Evolutionary conservation across 2,329 filamentous ascomycete species (phyloP), one percentile per base, ranked within the genome.

Genomic region (Trichoderma lentiforme): DNA sequence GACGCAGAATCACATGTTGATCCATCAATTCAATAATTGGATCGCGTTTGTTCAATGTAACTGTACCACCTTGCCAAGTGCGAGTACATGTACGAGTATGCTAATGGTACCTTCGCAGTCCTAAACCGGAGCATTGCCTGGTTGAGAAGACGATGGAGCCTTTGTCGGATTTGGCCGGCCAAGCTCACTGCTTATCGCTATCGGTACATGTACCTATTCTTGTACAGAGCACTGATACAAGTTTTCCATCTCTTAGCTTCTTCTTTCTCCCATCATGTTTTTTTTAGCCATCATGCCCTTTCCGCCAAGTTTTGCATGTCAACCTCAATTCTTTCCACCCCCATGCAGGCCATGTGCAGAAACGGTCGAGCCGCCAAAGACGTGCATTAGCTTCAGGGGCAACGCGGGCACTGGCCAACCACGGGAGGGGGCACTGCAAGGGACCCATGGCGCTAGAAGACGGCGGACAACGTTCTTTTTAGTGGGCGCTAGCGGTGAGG

Each of bases 321-420:
- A 51, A 51, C n/a, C 11, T 51, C 9, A 24, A 24, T 24, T 24
- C n/a, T 12, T 21, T 21, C 47, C 3, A 51, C 4, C 47, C 47
- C 47, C 47, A 53, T 53, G 34, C 26, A 43, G 60, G 30, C 57
- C 67, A 62, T 70, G 57, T 70, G 67, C 65, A 70, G 28, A 61
- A 70, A 70, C 67, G 39, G 67, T 43, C 53, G 57, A 70, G 43
- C 67, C 56, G 56, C 67, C 56, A 70, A 70, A 70, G 57, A 70
- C 68, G 68, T 64, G 68, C 68, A 71, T 65, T 72, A 72, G 71
- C 58, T 70, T 72, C 71, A 72, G 71, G 71, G 71, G 71, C 71
- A 70, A 36, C 6, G 21, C 39, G 61, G 64, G 57, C 39, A 56
- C 70, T 36, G 65, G 56, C 60, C 67, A 71, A 60, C 71, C 66